Base-by-base conservation (phyloP, 352 stramenopile species). In the Bremia lactucae region DNA sequence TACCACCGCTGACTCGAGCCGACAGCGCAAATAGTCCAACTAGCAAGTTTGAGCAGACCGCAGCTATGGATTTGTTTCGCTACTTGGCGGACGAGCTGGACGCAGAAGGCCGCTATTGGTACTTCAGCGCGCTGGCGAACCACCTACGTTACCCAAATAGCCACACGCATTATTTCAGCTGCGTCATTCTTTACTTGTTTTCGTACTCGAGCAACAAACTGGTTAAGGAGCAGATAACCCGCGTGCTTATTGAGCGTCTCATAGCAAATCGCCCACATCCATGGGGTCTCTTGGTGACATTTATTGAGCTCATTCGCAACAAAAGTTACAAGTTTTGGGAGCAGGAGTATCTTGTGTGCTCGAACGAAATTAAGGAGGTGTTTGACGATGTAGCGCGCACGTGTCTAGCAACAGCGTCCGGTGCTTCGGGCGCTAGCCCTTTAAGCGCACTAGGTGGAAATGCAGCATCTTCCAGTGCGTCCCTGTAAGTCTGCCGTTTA, bases 281-380 rank as follows among this genome's bases (percentile, higher is more conserved):
- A 50, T 98, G 95, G 95, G 95, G 95, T 11, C 64, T 99, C 35
- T 65, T 98, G 6, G 96, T 98, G 45, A 99, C 96, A 8, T 99
- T 99, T 64, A 98, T 99, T 41, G 96, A 99, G 68, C 79, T 99
- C 22, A 98, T 99, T 45, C 97, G 98, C 65, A 99, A 99, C 74
- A 95, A 97, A 50, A 95, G 93, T 52, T 99, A 99, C 77, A 93
- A 90, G 55, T 99, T 99, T 56, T 99, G 96, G 96, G 89, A 87
- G 52, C 95, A 99, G 59, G 75, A 96, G 36, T 99, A 99, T 62
- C 97, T 97, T 59, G 81, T 97, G 60, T 98, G 94, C 75, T 96
- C 95, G 35, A 95, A 90, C 35, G 95, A 99, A 67, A 98, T 99
- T 57, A 97, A 98, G 58, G 92, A 97, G 45, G 88, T 99, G 15